Base-by-base conservation (phyloP, 768 basidiomycete genomes). In the Boletellus ananiceps region DNA sequence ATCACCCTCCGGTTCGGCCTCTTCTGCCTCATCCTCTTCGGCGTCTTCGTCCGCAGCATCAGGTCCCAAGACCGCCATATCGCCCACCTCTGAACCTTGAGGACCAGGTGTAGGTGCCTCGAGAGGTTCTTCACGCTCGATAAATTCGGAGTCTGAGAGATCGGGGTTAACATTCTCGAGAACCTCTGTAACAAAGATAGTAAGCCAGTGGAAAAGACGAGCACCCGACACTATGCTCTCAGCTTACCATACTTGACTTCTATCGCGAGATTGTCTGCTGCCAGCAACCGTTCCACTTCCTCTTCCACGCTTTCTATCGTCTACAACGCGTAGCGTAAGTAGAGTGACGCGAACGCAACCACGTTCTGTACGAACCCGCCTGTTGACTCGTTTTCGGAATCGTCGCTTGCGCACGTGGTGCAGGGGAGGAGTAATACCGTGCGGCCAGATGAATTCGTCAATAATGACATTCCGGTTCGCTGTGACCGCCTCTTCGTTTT, bases 391-490 rank as follows among this genome's bases (percentile, higher is more conserved):
- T 69, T 93, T 94, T 51, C 95, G 79, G 70, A 97, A 98, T 38
- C 96, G 74, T 34, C 95, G 79, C 68, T 96, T 96, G 47, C 95
- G 80, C 40, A 83, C 91, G 61, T 94, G 83, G 56, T 88, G 83
- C 47, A 99, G 69, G 2, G 96, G 95, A 42, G 95, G 95, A 0
- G 94, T 96, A 40, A 98, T 75, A 3, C 96, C 96, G 60, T 98
- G 94, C 0, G 89, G 93, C 86, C 90, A 99, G 47, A 97, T 92
- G 67, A 94, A 97, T 56, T 97, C 94, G 57, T 96, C 92, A 41
- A 96, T 80, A 58, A 84, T 93, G 71, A 95, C 88, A 46, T 76
- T 80, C 64, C 81, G 84, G 38, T 80, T 81, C 31, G 74, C 76
- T 13, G 72, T 72, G 36, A 82, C 54, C 2, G 79, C 74, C 32